Conservation (phyloP, 192 early-diverging fungal species). For the Backusella morwellensis region DNA sequence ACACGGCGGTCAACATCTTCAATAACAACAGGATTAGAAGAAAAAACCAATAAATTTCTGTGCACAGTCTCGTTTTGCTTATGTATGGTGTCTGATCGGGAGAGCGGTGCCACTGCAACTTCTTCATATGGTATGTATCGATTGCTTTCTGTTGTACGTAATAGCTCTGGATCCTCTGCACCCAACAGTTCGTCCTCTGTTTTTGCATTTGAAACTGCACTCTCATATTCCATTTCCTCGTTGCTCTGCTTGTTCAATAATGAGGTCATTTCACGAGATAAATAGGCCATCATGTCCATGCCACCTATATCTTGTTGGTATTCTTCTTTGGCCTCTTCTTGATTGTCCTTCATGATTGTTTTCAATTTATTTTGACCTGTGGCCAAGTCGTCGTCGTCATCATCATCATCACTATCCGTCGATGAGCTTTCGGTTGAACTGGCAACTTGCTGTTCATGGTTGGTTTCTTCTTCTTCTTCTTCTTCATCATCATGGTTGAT, state of each 20-base stretch:
- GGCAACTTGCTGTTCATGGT: not conserved
- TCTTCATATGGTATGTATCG: slow-evolving; percentile 20
- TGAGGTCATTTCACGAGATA: slow-evolving; percentile 18
- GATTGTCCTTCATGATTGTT: not conserved
- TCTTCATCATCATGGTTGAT: slow-evolving; percentile 4
- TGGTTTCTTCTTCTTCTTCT: not conserved
- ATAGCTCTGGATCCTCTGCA: slow-evolving; percentile 16
- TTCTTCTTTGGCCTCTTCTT: not conserved
- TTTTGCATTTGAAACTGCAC: not conserved
- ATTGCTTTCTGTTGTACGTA: slow-evolving; percentile 28
- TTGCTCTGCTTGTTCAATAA: not conserved
- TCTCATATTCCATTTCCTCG: not conserved
- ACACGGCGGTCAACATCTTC: slow-evolving; percentile 2
- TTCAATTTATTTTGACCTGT: not conserved
- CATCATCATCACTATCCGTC: not conserved
- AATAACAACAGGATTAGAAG: slow-evolving; percentile 12
- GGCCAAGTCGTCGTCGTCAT: not conserved
- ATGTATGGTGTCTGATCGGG: not conserved
- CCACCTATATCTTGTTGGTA: not conserved
- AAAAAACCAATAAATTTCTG: slow-evolving; percentile 17
- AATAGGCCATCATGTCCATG: slow-evolving; percentile 4
- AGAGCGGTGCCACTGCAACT: not conserved
- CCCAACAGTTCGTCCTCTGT: not conserved
- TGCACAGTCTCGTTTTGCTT: not conserved
- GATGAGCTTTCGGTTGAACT: not conserved